Evolutionary conservation across 129 eudicot species (phyloP), one percentile per base, ranked within the genome.

Genomic region (Saussurea involucrata): DNA sequence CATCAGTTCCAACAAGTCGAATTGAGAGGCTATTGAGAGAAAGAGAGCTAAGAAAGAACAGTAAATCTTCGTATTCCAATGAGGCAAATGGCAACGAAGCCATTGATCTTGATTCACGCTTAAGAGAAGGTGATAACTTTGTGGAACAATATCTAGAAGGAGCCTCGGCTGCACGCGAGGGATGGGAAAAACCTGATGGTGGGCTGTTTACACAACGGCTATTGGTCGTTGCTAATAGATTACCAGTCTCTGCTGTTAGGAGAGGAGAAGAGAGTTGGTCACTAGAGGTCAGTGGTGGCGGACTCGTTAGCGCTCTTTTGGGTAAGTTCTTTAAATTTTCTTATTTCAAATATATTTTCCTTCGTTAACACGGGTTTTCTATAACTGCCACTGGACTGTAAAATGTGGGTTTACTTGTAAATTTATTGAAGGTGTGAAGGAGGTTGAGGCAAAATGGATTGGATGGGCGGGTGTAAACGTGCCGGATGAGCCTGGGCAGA

Each of bases 401-500:
- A 33, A 27, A 36, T 79, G 65, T 77, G 58, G 58, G 27, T 66
- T 40, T 28, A 10, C 1, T 8, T 74, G 28, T 49, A 18, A 2
- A 72, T 63, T 64, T 76, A 21, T 69, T 81, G 67, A 83, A 93
- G 98, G 98, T 28, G 97, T 94, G 69, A 93, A 90, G 91, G 98
- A 94, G 78, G 86, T 94, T 71, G 98, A 91, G 85, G 97, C 96
- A 6, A 88, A 86, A 78, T 94, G 96, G 97, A 94, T 94, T 72
- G 98, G 98, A 36, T 94, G 98, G 98, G 97, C 98, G 7, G 98
- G 98, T 37, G 98, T 91, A 21, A 91, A 94, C 78, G 96, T 91
- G 85, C 96, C 98, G 1, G 98, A 94, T 82, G 93, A 94, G 85
- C 83, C 86, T 66, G 98, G 98, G 58, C 91, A 94, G 76, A 81